phyloP scores from a whole-genome alignment of 2,329 filamentous ascomycete species.

The Hymenotorrendiella dingleyae region DNA sequence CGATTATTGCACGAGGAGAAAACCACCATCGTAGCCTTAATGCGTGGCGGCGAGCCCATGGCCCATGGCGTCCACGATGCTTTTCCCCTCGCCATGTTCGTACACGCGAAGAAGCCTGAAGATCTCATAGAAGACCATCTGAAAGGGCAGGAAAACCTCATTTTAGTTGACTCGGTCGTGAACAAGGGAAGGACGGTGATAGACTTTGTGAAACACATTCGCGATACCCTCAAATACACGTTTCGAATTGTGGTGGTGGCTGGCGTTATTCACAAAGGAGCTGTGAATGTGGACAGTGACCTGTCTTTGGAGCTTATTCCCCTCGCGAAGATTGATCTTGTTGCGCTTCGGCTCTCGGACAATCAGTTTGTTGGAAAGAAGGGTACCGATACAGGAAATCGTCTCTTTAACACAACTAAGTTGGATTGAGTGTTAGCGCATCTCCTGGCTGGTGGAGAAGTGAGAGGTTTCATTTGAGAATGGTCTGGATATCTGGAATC shows the following conservation, averaged over 20 bases:
- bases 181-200: constrained; percentile 48
- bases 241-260: constrained; percentile 50
- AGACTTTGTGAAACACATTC: constrained; percentile 44
- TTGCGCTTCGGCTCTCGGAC: constrained; percentile 49
- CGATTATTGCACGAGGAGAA: constrained; percentile 40
- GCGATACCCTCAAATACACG: constrained; percentile 32
- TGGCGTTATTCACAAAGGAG: constrained; percentile 52
- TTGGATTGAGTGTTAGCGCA: constrained; percentile 22
- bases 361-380: constrained; percentile 50
- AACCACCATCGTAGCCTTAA: constrained; percentile 53
- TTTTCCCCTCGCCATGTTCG: constrained; percentile 45
- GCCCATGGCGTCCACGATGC: constrained; percentile 50
- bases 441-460: no score
- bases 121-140: constrained; percentile 42
- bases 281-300: constrained; percentile 25
- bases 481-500: no score
- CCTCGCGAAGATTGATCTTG: constrained; percentile 34
- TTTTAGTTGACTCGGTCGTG: constrained; percentile 57
- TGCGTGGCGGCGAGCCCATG: constrained; percentile 59
- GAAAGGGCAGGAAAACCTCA: constrained; percentile 33
- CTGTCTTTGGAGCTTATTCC: constrained; percentile 8
- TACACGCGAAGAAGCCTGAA: constrained; percentile 37
- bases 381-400: constrained; percentile 51
- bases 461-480: no score
- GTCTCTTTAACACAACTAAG: constrained; percentile 52